Evolutionary conservation across 2,329 filamentous ascomycete genomes (phyloP), one percentile per base, ranked within the genome.

Genomic region (Fusarium goolgardi): DNA sequence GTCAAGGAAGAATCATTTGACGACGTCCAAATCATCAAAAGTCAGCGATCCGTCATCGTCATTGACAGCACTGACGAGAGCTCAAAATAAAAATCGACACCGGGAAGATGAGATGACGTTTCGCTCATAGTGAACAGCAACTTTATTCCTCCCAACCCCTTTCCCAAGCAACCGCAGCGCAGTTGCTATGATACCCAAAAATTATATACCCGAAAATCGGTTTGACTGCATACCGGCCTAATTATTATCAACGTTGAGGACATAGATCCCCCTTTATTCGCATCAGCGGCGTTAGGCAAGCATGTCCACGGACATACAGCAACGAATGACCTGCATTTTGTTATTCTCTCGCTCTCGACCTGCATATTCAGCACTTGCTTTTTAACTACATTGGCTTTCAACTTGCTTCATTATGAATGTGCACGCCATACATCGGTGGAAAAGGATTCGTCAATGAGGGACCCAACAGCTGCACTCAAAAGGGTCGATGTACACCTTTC

Each of bases 111-210:
- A 10, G 21, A 35, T n/a, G 20, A 54, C 21, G 35, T 11, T 44
- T 44, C 51, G 35, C n/a, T 25, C 35, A 21, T 45, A 55, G 44
- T 55, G 49, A 47, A 50, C 15, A 37, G 27, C 58, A 35, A 63
- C 46, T 20, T 49, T 35, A 51, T 35, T 44, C n/a, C 54, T 35
- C 57, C 44, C 32, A 50, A 50, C 39, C 40, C 55, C 40, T 52
- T 43, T 35, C 55, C 46, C 60, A 47, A 50, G 47, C 45, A 57
- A 71, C 58, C 47, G 56, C 62, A 57, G 60, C 63, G 60, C 49
- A 52, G 53, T 67, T 72, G 64, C 59, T 55, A 71, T 49, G 67
- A 73, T 73, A 73, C 67, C 71, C 65, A 47, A 65, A 37, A 40
- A 49, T 21, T 25, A 62, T 61, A 67, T 66, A 55, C 49, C 63